phyloP scores from a whole-genome alignment of 371 early-diverging fungal genomes.

The Apophysomyces sp. region DNA sequence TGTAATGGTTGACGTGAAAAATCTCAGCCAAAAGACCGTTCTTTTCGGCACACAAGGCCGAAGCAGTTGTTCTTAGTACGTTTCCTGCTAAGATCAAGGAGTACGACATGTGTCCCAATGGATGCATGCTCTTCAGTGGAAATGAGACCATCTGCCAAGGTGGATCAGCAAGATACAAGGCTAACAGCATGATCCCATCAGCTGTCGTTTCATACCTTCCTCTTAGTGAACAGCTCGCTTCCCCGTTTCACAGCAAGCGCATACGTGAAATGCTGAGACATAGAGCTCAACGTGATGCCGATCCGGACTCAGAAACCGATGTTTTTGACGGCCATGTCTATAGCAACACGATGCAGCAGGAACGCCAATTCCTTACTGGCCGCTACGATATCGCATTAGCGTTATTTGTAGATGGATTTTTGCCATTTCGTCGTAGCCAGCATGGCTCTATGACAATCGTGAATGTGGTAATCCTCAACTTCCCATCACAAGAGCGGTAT shows the following conservation, averaged over 20 bases:
- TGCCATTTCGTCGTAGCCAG: neutral
- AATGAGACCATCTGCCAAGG: neutral
- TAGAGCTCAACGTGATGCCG: too few relatives aligned
- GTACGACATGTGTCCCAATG: neutral
- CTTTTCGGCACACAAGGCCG: too few relatives aligned
- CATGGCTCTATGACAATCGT: neutral
- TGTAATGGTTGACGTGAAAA: too few relatives aligned
- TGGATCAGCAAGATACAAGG: neutral
- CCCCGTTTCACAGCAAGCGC: neutral
- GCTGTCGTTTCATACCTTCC: neutral
- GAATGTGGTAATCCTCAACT: neutral
- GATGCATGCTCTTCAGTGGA: neutral
- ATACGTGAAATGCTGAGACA: too few relatives aligned
- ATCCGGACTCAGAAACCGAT: neutral
- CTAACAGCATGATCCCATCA: neutral
- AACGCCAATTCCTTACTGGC: neutral
- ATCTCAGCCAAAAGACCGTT: too few relatives aligned
- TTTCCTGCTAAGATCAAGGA: too few relatives aligned
- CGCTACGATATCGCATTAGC: neutral
- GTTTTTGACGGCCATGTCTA: neutral
- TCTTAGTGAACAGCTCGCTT: neutral
- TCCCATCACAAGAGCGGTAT: neutral
- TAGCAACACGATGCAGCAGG: neutral
- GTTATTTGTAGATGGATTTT: slow-evolving; percentile 4
- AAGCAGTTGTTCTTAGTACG: too few relatives aligned